Evolutionary conservation across 352 stramenopile genomes (phyloP), one percentile per base, ranked within the genome.

Genomic region (Discostella stelligera): DNA sequence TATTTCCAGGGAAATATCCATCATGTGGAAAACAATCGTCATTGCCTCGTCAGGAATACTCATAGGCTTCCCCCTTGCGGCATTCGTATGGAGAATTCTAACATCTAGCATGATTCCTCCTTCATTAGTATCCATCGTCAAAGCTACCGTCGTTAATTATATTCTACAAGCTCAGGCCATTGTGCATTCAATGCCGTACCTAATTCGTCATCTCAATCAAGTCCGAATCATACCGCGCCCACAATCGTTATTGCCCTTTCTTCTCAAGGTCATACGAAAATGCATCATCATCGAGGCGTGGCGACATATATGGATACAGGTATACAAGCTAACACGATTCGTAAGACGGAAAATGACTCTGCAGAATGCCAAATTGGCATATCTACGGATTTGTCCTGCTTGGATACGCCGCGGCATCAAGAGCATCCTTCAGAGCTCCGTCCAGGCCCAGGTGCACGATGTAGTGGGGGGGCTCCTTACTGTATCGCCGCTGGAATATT

Each of bases 241-340:
- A 32, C 27, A 44, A 44, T 10, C 37, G 13, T 48, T 61, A 20
- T 53, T 72, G 20, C 30, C 30, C 6, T 39, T 75, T 5, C 0
- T 73, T 6, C 52, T 70, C 3, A 75, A 74, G 46, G 7, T 80
- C 10, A 37, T 80, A 10, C 50, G 61, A 46, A 80, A 71, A 54
- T 80, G 72, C 59, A 71, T 80, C 64, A 80, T 80, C 6, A 27
- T 80, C 8, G 72, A 80, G 55, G 65, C 64, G 11, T 80, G 72
- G 72, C 48, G 72, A 30, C 72, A 80, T 49, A 71, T 80, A 61
- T 80, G 72, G 72, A 66, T 71, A 18, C 21, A 21, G 21, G 21
- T 61, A 0, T 80, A 71, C 52, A 74, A 67, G 41, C 16, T 80
- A 25, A 63, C 72, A 0, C 55, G 59, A 20, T 61, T 27, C 11